These are phyloP conservation scores for Leptomonas pyrrhocoris DNA, from an alignment of 208 protist species.

Conservation along the genomic window DNA sequence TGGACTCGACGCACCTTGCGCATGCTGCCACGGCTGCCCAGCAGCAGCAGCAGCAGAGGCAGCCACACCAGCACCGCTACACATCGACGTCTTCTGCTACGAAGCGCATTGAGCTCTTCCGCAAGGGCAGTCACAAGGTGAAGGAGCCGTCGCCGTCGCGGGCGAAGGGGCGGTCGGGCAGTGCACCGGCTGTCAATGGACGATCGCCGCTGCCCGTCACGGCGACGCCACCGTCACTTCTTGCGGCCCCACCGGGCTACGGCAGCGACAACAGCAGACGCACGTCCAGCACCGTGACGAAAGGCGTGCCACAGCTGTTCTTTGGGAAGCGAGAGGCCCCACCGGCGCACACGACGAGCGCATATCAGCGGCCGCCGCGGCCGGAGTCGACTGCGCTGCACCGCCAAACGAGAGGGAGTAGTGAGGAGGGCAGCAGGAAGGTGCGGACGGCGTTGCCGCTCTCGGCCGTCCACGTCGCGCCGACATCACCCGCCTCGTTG, in stretches of 20 bases:
- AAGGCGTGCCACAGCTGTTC: constrained; percentile 31
- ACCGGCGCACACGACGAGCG: too few species aligned
- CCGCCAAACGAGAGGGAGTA: not conserved
- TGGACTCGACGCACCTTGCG: not conserved
- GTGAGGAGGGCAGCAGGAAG: not conserved
- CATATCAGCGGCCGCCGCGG: not conserved
- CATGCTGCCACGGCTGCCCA: not conserved
- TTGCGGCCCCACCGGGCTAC: not conserved
- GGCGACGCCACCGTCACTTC: not conserved
- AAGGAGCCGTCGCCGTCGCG: not conserved
- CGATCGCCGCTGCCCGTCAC: constrained; percentile 1
- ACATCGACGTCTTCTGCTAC: not conserved
- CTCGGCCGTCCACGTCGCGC: constrained; percentile 1
- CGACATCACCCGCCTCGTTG: not conserved
- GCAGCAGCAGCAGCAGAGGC: not conserved
- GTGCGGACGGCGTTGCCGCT: not conserved
- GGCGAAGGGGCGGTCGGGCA: constrained; percentile 5
- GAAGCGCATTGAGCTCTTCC: constrained; percentile 20
- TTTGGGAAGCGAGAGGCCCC: constrained; percentile 20
- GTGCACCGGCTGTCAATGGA: not conserved
- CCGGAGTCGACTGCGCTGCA: not conserved
- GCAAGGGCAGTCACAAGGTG: not conserved
- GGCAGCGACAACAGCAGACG: not conserved
- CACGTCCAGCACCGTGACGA: constrained; percentile 12
- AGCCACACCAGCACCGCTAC: constrained; percentile 1